Evolutionary conservation across 164 flowering plant species (phyloP), one percentile per base, ranked within the genome.

Genomic region (grape (Vitis vinifera)): DNA sequence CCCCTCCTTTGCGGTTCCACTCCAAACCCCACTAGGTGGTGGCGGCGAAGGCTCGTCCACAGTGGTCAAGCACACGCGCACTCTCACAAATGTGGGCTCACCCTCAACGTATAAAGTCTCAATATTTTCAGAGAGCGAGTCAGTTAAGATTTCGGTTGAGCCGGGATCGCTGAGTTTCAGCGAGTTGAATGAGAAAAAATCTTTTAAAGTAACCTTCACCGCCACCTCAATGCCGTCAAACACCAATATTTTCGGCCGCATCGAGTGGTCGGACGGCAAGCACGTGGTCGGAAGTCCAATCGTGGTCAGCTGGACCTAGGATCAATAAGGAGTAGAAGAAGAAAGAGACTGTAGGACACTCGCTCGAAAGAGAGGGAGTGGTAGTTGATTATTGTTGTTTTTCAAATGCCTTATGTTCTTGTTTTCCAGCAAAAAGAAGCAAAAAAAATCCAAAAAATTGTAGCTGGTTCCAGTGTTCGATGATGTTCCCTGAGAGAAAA

Each of bases 251-350:
- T 88, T 87, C 30, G 91, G 81, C 2, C 69, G 82, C 37, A 65
- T 90, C 9, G 85, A 71, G 64, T 90, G 95, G 95, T 80, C 87
- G 1, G 90, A 90, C 56, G 90, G 91, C 64, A 79, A 76, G 63
- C 86, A 82, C 59, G 63, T 71, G 0, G 92, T 90, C 37, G 73
- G 81, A 10, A 88, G 89, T 60, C 91, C 95, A 2, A 71, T 90
- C 1, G 89, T 89, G 1, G 56, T 90, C 56, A 82, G 82, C 71
- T 87, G 90, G 90, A 73, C 73, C 2, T 84, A 31, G 71, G 68
- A 71, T 52, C 23, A 8, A 3, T 55, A 19, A 52, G 4, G 52
- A 44, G 59, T 49, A 53, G 17, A 17, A 55, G 50, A 23, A 55
- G 49, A 27, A 57, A 50, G 11, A 15, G 13, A 37, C 2, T 37